Base-by-base conservation (phyloP, 805 yeast genomes). In the Candida nanaspora region DNA sequence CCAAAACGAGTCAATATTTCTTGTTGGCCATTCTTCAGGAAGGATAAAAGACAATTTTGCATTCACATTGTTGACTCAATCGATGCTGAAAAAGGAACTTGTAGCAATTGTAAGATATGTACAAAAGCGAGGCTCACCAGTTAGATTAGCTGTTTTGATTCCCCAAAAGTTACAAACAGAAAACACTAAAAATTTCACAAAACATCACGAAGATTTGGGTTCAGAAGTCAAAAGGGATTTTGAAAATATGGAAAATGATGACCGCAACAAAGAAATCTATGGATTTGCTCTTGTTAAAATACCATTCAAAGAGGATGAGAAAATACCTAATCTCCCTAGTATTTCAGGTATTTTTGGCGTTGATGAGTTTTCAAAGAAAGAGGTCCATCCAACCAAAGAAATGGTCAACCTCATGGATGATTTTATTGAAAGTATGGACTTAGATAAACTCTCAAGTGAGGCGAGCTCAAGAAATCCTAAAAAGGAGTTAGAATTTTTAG, bases 271-370 rank as follows among this genome's bases (percentile, higher is more conserved):
- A 10, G 33, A 36, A 14, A 28, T 20, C 2, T 64, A 72, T 43
- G 68, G 70, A 0, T 68, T 86, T 40, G 60, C 72, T 1, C 54
- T 80, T 46, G 69, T 70, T 11, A 63, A 80, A 35, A 54, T 87
- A 11, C 93, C 96, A 2, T 85, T 74, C 57, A 71, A 73, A 33
- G 95, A 86, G 47, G 96, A 88, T 56, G 82, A 78, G 46, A 74
- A 76, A 48, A 65, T 78, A 14, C 76, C 88, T 3, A 68, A 66
- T 20, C 74, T 82, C 48, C 64, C 69, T 6, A 53, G 56, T 30
- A 46, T 76, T 21, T 51, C 58, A 9, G 56, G 65, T 4, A 43
- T 67, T 13, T 53, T 50, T 21, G 66, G 68, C 3, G 38, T 33
- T 3, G 46, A 61, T 44, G 48, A 51, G 33, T 28, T 48, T 33